Evolutionary conservation across 164 flowering plant species (phyloP).

Genomic region (Pachysandra terminalis): DNA sequence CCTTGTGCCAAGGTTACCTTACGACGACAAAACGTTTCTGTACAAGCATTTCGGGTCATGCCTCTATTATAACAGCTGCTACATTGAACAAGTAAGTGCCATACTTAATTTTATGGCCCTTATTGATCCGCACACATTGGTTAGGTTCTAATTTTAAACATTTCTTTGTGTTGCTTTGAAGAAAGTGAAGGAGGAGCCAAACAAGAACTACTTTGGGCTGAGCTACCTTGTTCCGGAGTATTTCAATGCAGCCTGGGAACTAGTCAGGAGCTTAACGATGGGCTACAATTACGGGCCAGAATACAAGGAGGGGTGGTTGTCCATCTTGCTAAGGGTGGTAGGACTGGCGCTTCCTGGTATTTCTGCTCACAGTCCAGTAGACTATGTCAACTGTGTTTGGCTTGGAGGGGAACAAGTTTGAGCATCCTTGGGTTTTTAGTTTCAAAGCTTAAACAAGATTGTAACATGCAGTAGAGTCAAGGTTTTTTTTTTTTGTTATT

Average conservation of each 20-base stretch:
- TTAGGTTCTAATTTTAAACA: neutral
- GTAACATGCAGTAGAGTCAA: neutral
- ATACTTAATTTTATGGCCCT: neutral
- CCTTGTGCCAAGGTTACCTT: slow-evolving; percentile 74
- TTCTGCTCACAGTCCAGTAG: slow-evolving; percentile 56
- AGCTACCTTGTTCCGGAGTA: slow-evolving; percentile 34
- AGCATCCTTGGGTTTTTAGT: too few relatives aligned
- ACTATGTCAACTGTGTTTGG: slow-evolving; percentile 61
- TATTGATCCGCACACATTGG: neutral
- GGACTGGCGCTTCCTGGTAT: slow-evolving; percentile 65
- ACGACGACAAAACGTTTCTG: slow-evolving; percentile 58
- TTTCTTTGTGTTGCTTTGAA: slow-evolving; percentile 20
- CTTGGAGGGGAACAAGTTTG: slow-evolving; percentile 32
- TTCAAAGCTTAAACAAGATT: neutral
- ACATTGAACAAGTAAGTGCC: slow-evolving; percentile 41
- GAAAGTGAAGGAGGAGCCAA: slow-evolving; percentile 65
- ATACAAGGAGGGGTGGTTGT: slow-evolving; percentile 62
- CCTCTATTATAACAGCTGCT: slow-evolving; percentile 63
- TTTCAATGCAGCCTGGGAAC: slow-evolving; percentile 66
- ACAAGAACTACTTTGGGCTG: slow-evolving; percentile 46
- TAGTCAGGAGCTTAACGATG: slow-evolving; percentile 46
- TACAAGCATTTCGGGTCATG: slow-evolving; percentile 75
- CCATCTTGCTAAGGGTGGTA: slow-evolving; percentile 32
- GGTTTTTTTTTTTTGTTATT: too few relatives aligned
- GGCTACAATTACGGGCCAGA: slow-evolving; percentile 45